Evolutionary conservation across 169 alveolate genomes (phyloP), one percentile per base, ranked within the genome.

Genomic region (Cryptosporidium bovis): DNA sequence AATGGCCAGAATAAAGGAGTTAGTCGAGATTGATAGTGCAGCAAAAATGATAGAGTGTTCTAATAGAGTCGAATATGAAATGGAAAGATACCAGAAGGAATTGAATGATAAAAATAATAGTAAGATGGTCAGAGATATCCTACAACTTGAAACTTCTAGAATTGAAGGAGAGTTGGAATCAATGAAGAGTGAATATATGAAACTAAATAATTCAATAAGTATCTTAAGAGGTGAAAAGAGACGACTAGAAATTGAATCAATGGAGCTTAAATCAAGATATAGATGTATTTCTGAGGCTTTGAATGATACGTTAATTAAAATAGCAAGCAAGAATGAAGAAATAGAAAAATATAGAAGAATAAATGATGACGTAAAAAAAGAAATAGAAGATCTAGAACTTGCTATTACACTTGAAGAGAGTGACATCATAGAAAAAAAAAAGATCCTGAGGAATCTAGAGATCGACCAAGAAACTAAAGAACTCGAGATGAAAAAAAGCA

Each of bases 11-110:
- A 33, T 60, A 56, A 77, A 44, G 15, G 71, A 77, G 34, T 66
- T 77, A 24, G 40, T 53, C 12, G 71, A 77, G 15, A 62, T 77
- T 60, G 64, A 60, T 13, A 60, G 46, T 7, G 64, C 56, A 27
- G 87, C 87, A 34, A 71, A 77, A 20, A 18, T 36, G 27, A 34
- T 58, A 44, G 87, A 77, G 46, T 77, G 34, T 56, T 58, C 71
- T 58, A 77, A 40, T 10, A 77, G 46, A 27, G 50, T 77, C 8
- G 71, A 77, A 10, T 46, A 13, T 44, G 64, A 58, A 62, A 62
- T 62, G 69, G 48, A 58, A 8, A 77, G 64, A 27, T 46, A 46
- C 64, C 66, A 60, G 16, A 36, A 56, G 27, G 50, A 8, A 4
- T 34, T n/a, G 2, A 55, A 7, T 18, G 51, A 7, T 20, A 77